phyloP scores from a whole-genome alignment of 257 asterid species.

The Lycium ferocissimum region DNA sequence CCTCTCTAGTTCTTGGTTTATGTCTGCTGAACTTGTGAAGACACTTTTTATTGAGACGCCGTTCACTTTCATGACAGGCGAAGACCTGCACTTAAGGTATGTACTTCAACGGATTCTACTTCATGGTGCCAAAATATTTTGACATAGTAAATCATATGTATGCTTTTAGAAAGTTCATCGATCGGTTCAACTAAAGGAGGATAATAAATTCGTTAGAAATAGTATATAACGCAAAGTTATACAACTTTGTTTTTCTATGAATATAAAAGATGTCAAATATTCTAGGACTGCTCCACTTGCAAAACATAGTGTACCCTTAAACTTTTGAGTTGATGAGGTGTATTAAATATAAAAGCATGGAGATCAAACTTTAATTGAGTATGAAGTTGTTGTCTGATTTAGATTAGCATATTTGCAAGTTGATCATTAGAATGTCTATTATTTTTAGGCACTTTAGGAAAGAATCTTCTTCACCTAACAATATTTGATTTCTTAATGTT shows the following conservation, averaged over 20 bases:
- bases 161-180: background rate
- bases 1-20: constrained; percentile 93
- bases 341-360: background rate
- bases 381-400: background rate
- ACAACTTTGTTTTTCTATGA: background rate
- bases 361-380: background rate
- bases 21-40: constrained; percentile 84
- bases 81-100: constrained; percentile 94
- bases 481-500: background rate
- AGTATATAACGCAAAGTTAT: background rate
- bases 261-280: background rate
- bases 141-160: background rate
- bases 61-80: constrained; percentile 91
- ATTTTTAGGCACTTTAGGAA: background rate
- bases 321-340: background rate
- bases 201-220: no score
- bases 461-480: background rate
- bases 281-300: constrained; percentile 5
- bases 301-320: background rate
- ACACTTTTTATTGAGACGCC: constrained; percentile 93
- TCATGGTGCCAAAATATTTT: background rate
- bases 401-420: constrained; percentile 18
- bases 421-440: background rate
- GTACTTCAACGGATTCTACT: background rate
- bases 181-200: background rate